Evolutionary conservation across 176 grass and related monocot genomes (phyloP).

Genomic region (Sorghum bicolor): DNA sequence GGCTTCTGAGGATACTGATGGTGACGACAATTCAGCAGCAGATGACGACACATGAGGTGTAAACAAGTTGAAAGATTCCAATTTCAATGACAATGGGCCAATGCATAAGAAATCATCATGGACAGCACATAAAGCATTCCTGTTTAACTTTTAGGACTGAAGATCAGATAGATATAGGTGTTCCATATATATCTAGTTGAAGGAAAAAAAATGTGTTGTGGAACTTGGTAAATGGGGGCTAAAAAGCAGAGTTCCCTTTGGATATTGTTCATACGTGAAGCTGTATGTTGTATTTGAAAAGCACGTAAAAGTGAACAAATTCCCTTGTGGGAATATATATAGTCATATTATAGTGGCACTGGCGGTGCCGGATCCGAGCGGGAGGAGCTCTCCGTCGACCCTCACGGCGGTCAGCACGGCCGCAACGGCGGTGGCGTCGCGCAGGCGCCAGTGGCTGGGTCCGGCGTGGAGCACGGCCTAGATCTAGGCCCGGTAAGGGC

Average conservation of each 20-base stretch:
- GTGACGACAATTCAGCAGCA: slow-evolving; percentile 17
- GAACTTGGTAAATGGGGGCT: not conserved
- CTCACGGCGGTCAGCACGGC: too few relatives aligned
- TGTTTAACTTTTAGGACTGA: not conserved
- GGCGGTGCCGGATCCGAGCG: too few relatives aligned
- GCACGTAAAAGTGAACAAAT: not conserved
- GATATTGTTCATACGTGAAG: not conserved
- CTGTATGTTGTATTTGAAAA: not conserved
- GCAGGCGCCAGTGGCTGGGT: too few relatives aligned
- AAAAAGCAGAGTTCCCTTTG: not conserved
- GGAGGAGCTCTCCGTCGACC: too few relatives aligned
- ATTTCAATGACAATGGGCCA: not conserved
- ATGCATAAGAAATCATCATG: not conserved
- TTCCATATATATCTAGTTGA: not conserved
- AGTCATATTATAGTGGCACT: not conserved
- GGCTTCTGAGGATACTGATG: slow-evolving; percentile 18
- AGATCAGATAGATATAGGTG: not conserved
- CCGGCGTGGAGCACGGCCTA: too few relatives aligned
- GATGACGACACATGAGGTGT: slow-evolving; percentile 14
- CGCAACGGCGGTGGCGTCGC: too few relatives aligned
- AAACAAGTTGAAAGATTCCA: not conserved
- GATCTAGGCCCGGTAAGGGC: too few relatives aligned
- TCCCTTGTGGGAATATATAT: not conserved
- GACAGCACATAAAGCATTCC: not conserved
- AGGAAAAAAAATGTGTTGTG: not conserved